A percentile compares a stretch with the other conserved stretches of the same genome.
Conservation (phyloP, 2,329 filamentous ascomycete species). For the Diaporthe humulicola region DNA sequence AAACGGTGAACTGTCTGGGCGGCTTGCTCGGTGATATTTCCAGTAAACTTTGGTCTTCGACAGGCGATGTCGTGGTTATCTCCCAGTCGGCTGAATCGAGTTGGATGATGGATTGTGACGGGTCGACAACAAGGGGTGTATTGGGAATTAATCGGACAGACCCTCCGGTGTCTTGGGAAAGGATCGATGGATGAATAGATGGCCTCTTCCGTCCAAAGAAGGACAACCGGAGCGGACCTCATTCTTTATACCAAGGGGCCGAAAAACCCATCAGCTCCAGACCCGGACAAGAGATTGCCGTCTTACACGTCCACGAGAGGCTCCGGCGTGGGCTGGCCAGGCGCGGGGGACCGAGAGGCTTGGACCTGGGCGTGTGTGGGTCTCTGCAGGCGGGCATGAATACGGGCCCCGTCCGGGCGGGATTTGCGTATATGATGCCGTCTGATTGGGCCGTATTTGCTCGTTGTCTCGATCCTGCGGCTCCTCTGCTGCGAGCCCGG, state of each 20-base stretch:
- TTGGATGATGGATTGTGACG: not conserved
- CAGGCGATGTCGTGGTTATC: not conserved
- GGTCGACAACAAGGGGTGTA: too few relatives aligned
- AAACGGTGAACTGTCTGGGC: not conserved
- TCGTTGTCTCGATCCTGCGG: not conserved
- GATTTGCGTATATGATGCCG: slow-evolving; percentile 16
- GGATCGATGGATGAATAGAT: not conserved
- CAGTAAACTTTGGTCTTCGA: not conserved
- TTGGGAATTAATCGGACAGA: not conserved
- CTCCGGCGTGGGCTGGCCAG: slow-evolving; percentile 14
- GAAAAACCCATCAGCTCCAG: not conserved
- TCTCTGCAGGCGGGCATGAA: not conserved
- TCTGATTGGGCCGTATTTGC: slow-evolving; percentile 18
- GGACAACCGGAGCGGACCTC: not conserved
- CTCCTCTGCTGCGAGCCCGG: not conserved
- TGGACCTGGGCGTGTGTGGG: slow-evolving; percentile 6
- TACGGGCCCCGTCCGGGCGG: slow-evolving; percentile 23
- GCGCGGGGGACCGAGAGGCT: slow-evolving; percentile 1
- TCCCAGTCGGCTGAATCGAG: not conserved
- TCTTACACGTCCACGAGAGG: not conserved
- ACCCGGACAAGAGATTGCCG: slow-evolving; percentile 1
- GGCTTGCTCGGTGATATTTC: not conserved
- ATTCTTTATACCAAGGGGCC: slow-evolving; percentile 18
- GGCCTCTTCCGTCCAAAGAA: not conserved
- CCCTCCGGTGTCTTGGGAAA: not conserved